Base-by-base conservation (phyloP, 2,329 filamentous ascomycete genomes). In the Trichoderma afroharzianum region DNA sequence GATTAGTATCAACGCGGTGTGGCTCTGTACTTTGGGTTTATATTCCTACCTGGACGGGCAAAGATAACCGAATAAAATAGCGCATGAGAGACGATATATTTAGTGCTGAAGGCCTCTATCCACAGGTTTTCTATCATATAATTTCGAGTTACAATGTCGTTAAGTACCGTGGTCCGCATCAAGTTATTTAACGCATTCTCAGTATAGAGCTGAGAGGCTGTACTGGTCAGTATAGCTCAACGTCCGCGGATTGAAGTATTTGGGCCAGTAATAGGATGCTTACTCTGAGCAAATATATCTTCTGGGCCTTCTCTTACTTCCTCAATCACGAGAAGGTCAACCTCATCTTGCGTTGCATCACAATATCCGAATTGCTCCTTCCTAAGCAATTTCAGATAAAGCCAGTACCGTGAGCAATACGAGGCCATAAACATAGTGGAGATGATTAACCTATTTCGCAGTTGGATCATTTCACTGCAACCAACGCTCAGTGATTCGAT, bases 351-450 rank as follows among this genome's bases (percentile, higher is more conserved):
- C 12, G 59, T 18, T 43, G 0, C 59, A n/a, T 63, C 59, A 0
- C 18, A 8, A 14, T 47, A 0, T 0, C 59, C 33, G 4, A 0
- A 18, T 7, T 43, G 9, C 0, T 0, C 7, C 28, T 47, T 63
- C 21, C 59, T 39, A 0, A 63, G 0, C 15, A 63, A 63, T 3
- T 63, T 63, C 8, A 63, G 24, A 33, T 63, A 63, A 18, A 63
- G 21, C 59, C 59, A 63, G 15, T 43, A 63, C 1, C 59, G n/a
- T n/a, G 33, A 28, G 59, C 59, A 63, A 43, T 26, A 43, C 0
- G 14, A 7, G 1, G 59, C 59, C n/a, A 0, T 47, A 1, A 63
- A 63, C 1, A 43, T 39, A 0, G 0, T 6, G 12, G 6, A 39
- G 1, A 63, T 43, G 7, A 63, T 4, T 2, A 0, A 0, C 15